phyloP scores from a whole-genome alignment of 768 basidiomycete genomes.

The Trametes cingulata region DNA sequence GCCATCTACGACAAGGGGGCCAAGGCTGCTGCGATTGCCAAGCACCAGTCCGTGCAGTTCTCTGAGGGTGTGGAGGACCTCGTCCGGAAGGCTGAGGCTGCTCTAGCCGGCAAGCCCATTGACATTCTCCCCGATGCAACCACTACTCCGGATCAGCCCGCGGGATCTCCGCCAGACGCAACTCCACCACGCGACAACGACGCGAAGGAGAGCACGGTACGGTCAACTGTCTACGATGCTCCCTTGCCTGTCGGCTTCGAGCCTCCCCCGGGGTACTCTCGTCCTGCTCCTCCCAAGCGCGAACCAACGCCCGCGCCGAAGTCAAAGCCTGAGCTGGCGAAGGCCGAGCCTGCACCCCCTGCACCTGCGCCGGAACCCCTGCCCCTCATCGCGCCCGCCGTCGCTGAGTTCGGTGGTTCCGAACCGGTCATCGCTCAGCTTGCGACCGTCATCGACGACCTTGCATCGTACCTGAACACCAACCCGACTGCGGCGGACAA shows the following conservation, averaged over 20 bases:
- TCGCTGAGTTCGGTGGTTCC: constrained; percentile 67
- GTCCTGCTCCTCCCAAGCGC: constrained; percentile 54
- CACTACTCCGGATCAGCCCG: constrained; percentile 29
- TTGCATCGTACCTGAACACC: constrained; percentile 79
- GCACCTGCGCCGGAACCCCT: constrained; percentile 46
- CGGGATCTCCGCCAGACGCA: constrained; percentile 28
- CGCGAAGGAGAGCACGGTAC: constrained; percentile 18
- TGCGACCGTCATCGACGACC: constrained; percentile 88
- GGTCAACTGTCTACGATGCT: constrained; percentile 55
- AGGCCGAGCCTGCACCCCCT: constrained; percentile 30
- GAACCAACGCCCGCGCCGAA: constrained; percentile 17
- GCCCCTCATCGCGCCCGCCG: constrained; percentile 79
- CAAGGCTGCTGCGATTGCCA: constrained; percentile 45
- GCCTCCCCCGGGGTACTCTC: constrained; percentile 85
- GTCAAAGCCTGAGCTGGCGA: constrained; percentile 16
- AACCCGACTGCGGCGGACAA: constrained; percentile 68
- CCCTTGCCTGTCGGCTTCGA: constrained; percentile 93
- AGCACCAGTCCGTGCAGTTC: constrained; percentile 49
- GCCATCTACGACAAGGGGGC: constrained; percentile 31
- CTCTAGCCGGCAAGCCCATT: constrained; percentile 49
- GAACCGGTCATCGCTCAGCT: constrained; percentile 95
- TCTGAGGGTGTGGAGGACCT: constrained; percentile 69
- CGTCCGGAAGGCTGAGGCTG: constrained; percentile 71
- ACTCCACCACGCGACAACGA: constrained; percentile 27
- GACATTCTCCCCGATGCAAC: constrained; percentile 30